Evolutionary conservation across 352 stramenopile species (phyloP).

Genomic region (Thalassiosira delicatula): DNA sequence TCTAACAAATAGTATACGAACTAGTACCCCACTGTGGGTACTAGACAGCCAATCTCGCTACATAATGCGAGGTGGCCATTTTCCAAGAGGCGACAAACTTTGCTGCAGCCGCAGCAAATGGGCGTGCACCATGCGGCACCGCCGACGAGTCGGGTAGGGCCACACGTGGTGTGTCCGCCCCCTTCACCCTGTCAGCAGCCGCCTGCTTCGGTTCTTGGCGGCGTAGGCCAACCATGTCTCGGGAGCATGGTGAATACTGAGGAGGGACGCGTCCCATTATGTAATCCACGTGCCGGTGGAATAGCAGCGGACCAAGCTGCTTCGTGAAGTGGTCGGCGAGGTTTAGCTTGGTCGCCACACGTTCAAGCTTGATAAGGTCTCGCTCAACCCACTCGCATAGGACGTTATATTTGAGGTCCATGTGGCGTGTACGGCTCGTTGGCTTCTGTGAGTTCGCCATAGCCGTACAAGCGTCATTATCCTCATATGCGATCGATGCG

Average conservation of each 20-base stretch:
- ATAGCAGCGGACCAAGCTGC: slow-evolving; percentile 7
- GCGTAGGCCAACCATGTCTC: background rate
- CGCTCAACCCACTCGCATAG: slow-evolving; percentile 52
- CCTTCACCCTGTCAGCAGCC: too few relatives aligned
- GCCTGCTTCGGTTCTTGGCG: too few relatives aligned
- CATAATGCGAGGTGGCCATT: too few relatives aligned
- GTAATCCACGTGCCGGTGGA: slow-evolving; percentile 37
- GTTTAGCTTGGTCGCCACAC: slow-evolving; percentile 36
- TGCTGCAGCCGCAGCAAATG: too few relatives aligned
- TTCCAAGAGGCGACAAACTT: too few relatives aligned
- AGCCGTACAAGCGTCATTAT: slow-evolving; percentile 6
- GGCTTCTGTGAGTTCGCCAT: slow-evolving; percentile 49
- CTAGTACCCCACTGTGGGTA: too few relatives aligned
- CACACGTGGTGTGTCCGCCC: too few relatives aligned
- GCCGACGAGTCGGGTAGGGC: too few relatives aligned
- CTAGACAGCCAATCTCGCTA: too few relatives aligned
- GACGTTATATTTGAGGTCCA: slow-evolving; percentile 55
- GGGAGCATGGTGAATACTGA: background rate
- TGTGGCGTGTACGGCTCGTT: slow-evolving; percentile 45
- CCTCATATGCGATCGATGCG: slow-evolving; percentile 26
- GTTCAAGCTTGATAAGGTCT: slow-evolving; percentile 26
- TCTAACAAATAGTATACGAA: too few relatives aligned
- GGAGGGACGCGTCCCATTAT: slow-evolving; percentile 38
- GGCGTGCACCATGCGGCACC: too few relatives aligned
- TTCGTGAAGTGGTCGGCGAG: slow-evolving; percentile 50